phyloP scores from a whole-genome alignment of 257 asterid species.

The Leonotis leonurus region DNA sequence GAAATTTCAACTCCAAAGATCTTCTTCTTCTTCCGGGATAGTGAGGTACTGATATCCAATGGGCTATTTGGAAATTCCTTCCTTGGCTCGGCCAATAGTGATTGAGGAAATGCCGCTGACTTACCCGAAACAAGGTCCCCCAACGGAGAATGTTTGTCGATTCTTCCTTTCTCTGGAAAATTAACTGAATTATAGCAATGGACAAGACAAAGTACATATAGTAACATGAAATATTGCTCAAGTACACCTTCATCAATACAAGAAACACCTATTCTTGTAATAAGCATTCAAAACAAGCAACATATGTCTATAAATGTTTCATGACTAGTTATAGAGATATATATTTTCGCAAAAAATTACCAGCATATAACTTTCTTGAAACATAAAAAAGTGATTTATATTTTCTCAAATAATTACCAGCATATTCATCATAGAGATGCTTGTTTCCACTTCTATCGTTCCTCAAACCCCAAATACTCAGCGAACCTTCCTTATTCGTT shows the following conservation, averaged over 20 bases:
- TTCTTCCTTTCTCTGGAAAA: slow-evolving; percentile 32
- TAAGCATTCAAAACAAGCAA: background rate
- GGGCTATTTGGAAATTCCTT: slow-evolving; percentile 19
- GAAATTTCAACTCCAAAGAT: slow-evolving; percentile 65
- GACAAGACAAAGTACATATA: background rate
- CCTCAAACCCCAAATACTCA: slow-evolving; percentile 16
- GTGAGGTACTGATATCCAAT: slow-evolving; percentile 23
- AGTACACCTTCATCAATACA: background rate
- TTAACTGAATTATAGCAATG: background rate
- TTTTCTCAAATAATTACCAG: no score
- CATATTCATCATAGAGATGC: slow-evolving; percentile 20
- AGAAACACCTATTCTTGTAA: background rate
- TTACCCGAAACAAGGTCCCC: slow-evolving; percentile 20
- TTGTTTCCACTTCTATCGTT: slow-evolving; percentile 23
- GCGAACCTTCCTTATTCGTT: slow-evolving; percentile 14
- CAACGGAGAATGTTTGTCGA: slow-evolving; percentile 17
- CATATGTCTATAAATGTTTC: no score
- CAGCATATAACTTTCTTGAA: no score
- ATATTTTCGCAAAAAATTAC: no score
- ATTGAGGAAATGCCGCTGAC: slow-evolving; percentile 13
- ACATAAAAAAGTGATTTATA: no score
- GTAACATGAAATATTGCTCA: background rate
- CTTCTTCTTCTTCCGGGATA: slow-evolving; percentile 33
- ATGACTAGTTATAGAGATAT: no score
- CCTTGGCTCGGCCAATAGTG: slow-evolving; percentile 21